Evolutionary conservation across 768 basidiomycete species (phyloP), one percentile per base, ranked within the genome.

Genomic region (Mrakia blollopis): DNA sequence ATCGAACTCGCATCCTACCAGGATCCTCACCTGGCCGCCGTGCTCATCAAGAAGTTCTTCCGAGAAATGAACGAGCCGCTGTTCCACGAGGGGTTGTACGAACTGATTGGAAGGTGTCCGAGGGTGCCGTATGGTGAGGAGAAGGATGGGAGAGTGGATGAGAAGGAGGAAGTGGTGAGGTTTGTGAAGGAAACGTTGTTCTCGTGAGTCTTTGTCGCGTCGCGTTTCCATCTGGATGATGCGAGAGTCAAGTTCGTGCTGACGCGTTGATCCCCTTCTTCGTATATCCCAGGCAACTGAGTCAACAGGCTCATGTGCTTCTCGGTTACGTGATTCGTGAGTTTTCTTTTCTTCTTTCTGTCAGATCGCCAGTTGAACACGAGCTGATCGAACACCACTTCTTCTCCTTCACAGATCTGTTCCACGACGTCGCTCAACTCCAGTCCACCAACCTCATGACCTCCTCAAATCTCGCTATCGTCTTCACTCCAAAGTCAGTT

Each of bases 1-100:
- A 90, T 94, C 14, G 91, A 91, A 1, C 84, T 94, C 61, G 85
- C 88, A n/a, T 89, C 86, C 2, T 93, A 91, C 80, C 87, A 86
- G 0, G 92, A 93, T 80, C 90, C 91, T 9, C 87, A 92, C 82
- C 86, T 94, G 1, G 91, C 92, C 4, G 92, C 93, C 13, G 93
- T 94, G 1, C 86, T 94, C 50, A 84, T 94, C 74, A 94, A 94
- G 85, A 93, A 92, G 81, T 93, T 91, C 81, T 84, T 94, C 35
- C 88, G 91, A 52, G 91, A 93, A 82, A 85, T 94, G 1, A 91
- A 92, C 2, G 87, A 88, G 71, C 91, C 93, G 5, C 84, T 92
- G n/a, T 91, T 94, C 79, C 88, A 90, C 0, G 91, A 92, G 83
- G 82, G 81, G 8, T 82, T 90, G 21, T 94, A 93, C 82, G 86